phyloP scores from a whole-genome alignment of 257 asterid species.

The Phtheirospermum japonicum region DNA sequence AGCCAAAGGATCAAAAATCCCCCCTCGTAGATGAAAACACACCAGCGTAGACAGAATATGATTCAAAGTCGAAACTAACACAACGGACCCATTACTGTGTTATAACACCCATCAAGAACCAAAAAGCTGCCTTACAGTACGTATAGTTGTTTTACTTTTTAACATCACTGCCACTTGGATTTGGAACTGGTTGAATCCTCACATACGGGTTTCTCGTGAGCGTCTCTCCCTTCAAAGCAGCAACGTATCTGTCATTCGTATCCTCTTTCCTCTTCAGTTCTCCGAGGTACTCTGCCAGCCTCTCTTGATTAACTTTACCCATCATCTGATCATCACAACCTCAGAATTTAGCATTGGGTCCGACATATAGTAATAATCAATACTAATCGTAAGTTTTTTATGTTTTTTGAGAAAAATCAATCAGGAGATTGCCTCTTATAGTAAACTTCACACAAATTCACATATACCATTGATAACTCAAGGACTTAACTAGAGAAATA shows the following conservation, averaged over 20 bases:
- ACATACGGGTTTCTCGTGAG: constrained; percentile 82
- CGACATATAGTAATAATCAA: background rate
- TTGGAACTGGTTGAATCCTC: constrained; percentile 74
- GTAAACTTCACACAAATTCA: constrained; percentile 9
- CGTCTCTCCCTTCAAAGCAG: constrained; percentile 91
- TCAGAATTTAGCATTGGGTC: constrained; percentile 7
- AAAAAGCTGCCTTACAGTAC: background rate
- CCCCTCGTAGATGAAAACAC: background rate
- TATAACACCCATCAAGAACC: constrained; percentile 6
- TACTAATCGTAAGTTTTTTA: constrained; percentile 10
- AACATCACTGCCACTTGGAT: constrained; percentile 35
- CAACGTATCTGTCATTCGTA: constrained; percentile 87
- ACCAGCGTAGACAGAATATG: constrained; percentile 6
- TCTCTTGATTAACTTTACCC: constrained; percentile 86
- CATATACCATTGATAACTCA: constrained; percentile 3
- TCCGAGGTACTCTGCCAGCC: constrained; percentile 79
- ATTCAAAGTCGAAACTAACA: constrained; percentile 16
- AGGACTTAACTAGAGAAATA: constrained; percentile 1
- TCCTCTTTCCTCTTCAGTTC: constrained; percentile 88
- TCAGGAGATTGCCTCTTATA: background rate
- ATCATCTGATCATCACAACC: constrained; percentile 57
- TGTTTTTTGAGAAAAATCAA: background rate
- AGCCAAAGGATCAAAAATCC: background rate
- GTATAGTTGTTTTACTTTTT: constrained; percentile 40
- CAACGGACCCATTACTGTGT: background rate